Evolutionary conservation across 192 early-diverging fungal species (phyloP), one percentile per base, ranked within the genome.

Genomic region (Backusella macrospora): DNA sequence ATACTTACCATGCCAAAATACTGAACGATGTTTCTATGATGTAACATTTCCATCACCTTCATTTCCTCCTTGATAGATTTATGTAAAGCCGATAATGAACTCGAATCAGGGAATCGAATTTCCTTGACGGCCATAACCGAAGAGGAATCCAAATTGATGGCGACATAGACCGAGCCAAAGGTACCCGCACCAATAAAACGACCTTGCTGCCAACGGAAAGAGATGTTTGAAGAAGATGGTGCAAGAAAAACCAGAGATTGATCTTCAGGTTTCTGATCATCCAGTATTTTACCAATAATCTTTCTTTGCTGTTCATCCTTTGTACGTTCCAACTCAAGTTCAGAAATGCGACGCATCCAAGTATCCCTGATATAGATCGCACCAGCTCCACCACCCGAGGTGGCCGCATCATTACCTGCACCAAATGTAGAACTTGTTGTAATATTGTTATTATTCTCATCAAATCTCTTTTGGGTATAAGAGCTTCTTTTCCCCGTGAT

Each of bases 111-210:
- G 82, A 95, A 93, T 16, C 90, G 84, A 65, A 97, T 97, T 75
- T 96, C 96, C 80, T 97, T 97, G 76, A 96, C 96, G 0, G 96
- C 96, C 91, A 97, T 94, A 15, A 95, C 73, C 49, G 92, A 92
- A 46, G 92, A 91, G 1, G 92, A 88, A 73, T 93, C 92, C 48
- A 94, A 85, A 65, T 96, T 96, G 73, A 92, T 89, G 13, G 90
- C 96, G 62, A 92, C 82, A 74, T 94, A 95, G 13, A 96, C 95
- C 0, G 92, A 89, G 6, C 96, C 96, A 83, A 91, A 97, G 0
- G 93, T 90, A 42, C 96, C 96, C 6, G 93, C 88, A 13, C 96
- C 94, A 52, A 97, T 89, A 67, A 89, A 93, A 63, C 90, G 88
- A 14, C 92, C 94, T 65, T 92, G 89, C 73, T 95, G 92, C 94